Percentiles rank a stretch among this genome's conserved stretches.
These are phyloP conservation scores for Rickenella mellea DNA, from an alignment of 768 basidiomycete species.

Conservation along the genomic window DNA sequence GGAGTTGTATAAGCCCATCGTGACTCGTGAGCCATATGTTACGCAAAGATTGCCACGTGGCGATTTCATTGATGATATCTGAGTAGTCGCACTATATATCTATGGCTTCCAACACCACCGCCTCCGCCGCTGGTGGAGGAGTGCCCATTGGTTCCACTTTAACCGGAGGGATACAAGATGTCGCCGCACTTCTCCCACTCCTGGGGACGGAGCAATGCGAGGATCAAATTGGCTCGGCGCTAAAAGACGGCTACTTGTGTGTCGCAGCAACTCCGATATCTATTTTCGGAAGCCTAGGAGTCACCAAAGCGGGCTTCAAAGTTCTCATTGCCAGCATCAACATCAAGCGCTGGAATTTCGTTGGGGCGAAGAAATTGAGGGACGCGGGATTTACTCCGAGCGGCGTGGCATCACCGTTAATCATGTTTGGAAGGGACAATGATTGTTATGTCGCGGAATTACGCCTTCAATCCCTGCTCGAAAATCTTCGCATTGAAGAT, in stretches of 20 bases:
- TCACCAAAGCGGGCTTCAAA: conserved; percentile 3
- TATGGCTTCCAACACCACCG: no score
- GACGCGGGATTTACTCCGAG: conserved; percentile 9
- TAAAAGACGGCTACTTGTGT: conserved; percentile 6
- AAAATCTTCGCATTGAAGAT: no score
- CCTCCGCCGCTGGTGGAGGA: no score
- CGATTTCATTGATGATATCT: no score
- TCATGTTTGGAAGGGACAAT: conserved; percentile 9
- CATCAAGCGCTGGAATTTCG: neutral
- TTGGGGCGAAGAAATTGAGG: conserved; percentile 7
- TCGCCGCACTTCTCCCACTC: conserved; percentile 6
- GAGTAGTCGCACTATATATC: no score
- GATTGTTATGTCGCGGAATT: conserved; percentile 6
- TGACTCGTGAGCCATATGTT: no score
- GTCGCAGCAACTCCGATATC: conserved; percentile 8
- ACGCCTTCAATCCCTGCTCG: conserved; percentile 3
- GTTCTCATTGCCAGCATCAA: conserved; percentile 6
- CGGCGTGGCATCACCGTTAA: conserved; percentile 7
- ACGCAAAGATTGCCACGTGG: no score
- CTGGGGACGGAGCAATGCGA: conserved; percentile 9
- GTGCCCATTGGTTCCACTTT: no score
- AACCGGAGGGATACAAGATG: conserved; percentile 8
- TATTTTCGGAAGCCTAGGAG: conserved; percentile 9
- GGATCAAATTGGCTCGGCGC: conserved; percentile 4
- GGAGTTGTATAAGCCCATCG: no score